phyloP scores from a whole-genome alignment of 768 basidiomycete genomes.

The Collybia mongolica region DNA sequence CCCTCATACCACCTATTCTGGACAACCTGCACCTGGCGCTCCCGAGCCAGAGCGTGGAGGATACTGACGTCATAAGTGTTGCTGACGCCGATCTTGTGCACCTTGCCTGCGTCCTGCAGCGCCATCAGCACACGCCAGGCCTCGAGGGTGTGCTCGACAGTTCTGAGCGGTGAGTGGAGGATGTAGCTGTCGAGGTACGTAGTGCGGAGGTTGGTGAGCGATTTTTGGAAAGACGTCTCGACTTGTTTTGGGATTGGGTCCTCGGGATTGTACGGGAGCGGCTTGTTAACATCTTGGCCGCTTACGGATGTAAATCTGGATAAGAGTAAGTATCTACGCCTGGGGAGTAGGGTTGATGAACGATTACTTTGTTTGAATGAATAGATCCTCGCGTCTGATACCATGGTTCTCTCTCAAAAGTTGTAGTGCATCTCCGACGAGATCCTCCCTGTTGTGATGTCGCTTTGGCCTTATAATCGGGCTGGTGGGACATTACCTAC shows the following conservation, averaged over 20 bases:
- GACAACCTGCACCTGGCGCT: slow-evolving; percentile 66
- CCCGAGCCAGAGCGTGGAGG: slow-evolving; percentile 50
- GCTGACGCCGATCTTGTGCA: slow-evolving; percentile 69
- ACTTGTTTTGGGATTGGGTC: slow-evolving; percentile 60
- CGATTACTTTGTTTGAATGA: slow-evolving; percentile 76
- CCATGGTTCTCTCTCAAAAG: slow-evolving; percentile 54
- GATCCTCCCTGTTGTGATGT: slow-evolving; percentile 56
- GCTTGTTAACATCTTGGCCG: slow-evolving; percentile 70
- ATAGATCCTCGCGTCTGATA: slow-evolving; percentile 68
- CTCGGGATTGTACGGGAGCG: slow-evolving; percentile 70
- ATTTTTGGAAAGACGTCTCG: slow-evolving; percentile 55
- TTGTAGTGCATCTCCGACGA: slow-evolving; percentile 73
- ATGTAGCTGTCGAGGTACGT: slow-evolving; percentile 77
- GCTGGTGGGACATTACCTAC: slow-evolving; percentile 27
- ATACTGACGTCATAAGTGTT: slow-evolving; percentile 68
- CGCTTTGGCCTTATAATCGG: background rate
- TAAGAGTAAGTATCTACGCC: background rate
- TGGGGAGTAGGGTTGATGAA: background rate
- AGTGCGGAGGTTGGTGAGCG: slow-evolving; percentile 67
- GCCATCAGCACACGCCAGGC: slow-evolving; percentile 66
- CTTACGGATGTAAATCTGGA: slow-evolving; percentile 68
- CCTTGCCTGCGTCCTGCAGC: slow-evolving; percentile 65
- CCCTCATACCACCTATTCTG: slow-evolving; percentile 87
- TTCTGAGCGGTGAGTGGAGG: slow-evolving; percentile 72
- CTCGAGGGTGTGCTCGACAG: slow-evolving; percentile 55